Conservation (phyloP, 2,329 filamentous ascomycete species). For the Ascochyta fabae region DNA sequence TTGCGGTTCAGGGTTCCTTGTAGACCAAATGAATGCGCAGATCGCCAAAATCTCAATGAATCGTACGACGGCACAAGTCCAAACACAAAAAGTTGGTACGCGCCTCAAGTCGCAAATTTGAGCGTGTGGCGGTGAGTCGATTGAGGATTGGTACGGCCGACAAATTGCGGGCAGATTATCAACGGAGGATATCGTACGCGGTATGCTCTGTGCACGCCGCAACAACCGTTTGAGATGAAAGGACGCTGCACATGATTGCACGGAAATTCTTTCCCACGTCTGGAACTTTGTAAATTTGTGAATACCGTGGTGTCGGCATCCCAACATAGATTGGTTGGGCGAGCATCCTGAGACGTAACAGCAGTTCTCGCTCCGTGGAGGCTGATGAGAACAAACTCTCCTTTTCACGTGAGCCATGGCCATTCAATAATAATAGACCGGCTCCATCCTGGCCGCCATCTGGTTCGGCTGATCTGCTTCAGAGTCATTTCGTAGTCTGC, state of each 20-base stretch:
- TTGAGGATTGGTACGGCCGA: constrained; percentile 25
- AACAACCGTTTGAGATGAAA: constrained; percentile 30
- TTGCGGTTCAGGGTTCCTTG: constrained; percentile 14
- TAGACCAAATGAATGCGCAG: not conserved
- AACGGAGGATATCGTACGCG: constrained; percentile 22
- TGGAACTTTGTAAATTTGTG: constrained; percentile 9
- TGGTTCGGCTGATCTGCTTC: constrained; percentile 43
- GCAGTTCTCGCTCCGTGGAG: constrained; percentile 20
- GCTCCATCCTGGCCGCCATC: constrained; percentile 28
- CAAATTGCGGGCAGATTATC: constrained; percentile 33
- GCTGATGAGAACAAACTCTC: constrained; percentile 17
- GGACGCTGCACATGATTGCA: constrained; percentile 15
- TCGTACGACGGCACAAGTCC: constrained; percentile 16
- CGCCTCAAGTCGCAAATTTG: constrained; percentile 19
- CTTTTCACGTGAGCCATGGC: constrained; percentile 40
- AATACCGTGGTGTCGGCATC: not conserved
- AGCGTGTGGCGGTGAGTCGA: constrained; percentile 30
- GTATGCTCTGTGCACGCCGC: constrained; percentile 30
- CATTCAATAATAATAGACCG: constrained; percentile 26
- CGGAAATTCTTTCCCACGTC: constrained; percentile 18
- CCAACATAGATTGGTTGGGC: constrained; percentile 23
- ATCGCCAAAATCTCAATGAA: constrained; percentile 12
- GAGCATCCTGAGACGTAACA: constrained; percentile 32
- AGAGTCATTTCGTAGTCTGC: constrained; percentile 27
- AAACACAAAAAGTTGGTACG: constrained; percentile 12